Conservation (phyloP, 2,329 filamentous ascomycete species). For the Fusarium palustre region DNA sequence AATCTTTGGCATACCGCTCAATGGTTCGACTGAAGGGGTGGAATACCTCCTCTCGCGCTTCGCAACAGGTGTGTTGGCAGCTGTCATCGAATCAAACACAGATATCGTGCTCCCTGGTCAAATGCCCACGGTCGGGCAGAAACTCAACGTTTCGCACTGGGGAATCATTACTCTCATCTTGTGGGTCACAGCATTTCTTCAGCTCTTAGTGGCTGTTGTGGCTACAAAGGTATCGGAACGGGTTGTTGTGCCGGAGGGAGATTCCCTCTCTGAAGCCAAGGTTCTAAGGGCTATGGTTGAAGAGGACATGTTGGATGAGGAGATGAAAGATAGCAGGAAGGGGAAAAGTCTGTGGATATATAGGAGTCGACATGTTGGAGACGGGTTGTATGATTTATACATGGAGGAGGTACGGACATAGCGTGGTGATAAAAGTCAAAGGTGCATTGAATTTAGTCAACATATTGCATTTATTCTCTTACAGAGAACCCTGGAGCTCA, state of each 20-base stretch:
- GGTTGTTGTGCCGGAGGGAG: slow-evolving; percentile 3
- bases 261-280: slow-evolving; percentile 4
- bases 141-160: slow-evolving; percentile 10
- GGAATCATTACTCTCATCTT: background rate
- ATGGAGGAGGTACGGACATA: background rate
- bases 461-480: rapidly evolving
- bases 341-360: background rate
- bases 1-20: background rate
- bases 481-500: too few species aligned
- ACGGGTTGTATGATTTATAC: background rate
- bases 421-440: too few species aligned
- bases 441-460: rapidly evolving
- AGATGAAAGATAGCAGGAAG: background rate
- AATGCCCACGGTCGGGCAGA: slow-evolving; percentile 3
- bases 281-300: slow-evolving; percentile 10
- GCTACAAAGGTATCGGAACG: slow-evolving; percentile 4
- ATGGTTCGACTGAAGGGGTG: background rate
- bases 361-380: background rate
- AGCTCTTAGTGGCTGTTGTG: slow-evolving; percentile 4
- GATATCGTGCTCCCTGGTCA: background rate
- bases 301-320: background rate
- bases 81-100: background rate
- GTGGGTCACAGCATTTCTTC: slow-evolving; percentile 1
- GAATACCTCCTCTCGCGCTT: slow-evolving; percentile 9
- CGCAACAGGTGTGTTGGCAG: background rate